Conservation (phyloP, 2,329 filamentous ascomycete species). For the Cladophialophora exuberans region DNA sequence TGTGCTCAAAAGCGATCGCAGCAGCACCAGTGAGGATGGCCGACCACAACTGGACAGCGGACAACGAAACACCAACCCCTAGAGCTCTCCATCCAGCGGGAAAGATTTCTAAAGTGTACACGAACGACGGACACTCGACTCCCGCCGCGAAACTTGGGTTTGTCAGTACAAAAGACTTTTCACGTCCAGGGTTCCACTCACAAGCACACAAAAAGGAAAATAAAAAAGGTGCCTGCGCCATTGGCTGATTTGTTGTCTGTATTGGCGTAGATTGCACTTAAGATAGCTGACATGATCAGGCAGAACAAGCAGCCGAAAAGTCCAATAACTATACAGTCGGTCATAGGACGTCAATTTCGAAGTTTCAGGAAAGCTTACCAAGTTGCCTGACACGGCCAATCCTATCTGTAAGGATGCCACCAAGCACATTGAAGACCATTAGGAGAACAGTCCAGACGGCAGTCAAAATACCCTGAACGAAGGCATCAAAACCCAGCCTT, state of each 20-base stretch:
- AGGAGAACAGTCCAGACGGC: slow-evolving; percentile 1
- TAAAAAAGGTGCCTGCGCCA: background rate
- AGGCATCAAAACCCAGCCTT: background rate
- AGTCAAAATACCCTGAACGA: background rate
- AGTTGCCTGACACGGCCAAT: background rate
- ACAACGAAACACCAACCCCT: background rate
- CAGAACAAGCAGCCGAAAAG: slow-evolving; percentile 1
- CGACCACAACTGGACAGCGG: background rate
- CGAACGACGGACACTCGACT: slow-evolving; percentile 4
- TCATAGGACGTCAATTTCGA: background rate
- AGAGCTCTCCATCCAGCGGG: slow-evolving; percentile 2
- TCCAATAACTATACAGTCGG: background rate
- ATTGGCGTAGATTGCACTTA: background rate
- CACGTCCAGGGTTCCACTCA: background rate
- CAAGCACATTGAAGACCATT: background rate
- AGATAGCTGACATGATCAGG: background rate
- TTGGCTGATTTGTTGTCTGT: background rate
- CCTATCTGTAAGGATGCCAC: slow-evolving; percentile 1
- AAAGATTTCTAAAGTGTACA: slow-evolving; percentile 3
- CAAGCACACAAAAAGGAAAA: background rate
- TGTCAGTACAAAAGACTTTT: background rate
- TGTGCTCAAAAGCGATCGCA: background rate
- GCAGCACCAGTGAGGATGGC: background rate
- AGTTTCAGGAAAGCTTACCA: background rate
- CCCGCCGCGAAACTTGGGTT: slow-evolving; percentile 1